Conservation (phyloP, 495 filamentous ascomycete genomes). For the Jackrogersella minutella region DNA sequence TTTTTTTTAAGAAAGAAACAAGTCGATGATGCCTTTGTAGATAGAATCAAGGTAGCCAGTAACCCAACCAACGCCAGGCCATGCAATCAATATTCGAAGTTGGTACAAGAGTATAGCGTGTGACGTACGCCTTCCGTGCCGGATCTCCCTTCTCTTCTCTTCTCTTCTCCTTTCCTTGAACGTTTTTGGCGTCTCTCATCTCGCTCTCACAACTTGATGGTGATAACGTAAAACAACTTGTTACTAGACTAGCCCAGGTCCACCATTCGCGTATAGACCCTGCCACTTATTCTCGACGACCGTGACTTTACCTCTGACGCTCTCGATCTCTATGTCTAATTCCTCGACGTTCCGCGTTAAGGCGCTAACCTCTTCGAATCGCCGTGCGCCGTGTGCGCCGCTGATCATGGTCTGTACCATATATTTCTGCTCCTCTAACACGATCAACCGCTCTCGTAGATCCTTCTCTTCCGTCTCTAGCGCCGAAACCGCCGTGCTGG, state of each 20-base stretch:
- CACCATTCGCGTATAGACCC: slow-evolving; percentile 53
- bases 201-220: not conserved
- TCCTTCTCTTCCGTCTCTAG: slow-evolving; percentile 89
- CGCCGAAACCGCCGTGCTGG: slow-evolving; percentile 70
- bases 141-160: not conserved
- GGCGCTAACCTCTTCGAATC: slow-evolving; percentile 88
- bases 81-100: slow-evolving; percentile 35
- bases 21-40: slow-evolving; percentile 1
- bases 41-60: slow-evolving; percentile 13
- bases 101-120: not conserved
- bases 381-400: slow-evolving; percentile 78
- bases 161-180: not conserved
- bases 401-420: slow-evolving; percentile 89
- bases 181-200: not conserved
- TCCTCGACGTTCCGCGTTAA: slow-evolving; percentile 85
- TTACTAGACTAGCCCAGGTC: slow-evolving; percentile 19
- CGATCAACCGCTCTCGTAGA: slow-evolving; percentile 80
- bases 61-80: slow-evolving; percentile 43
- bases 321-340: slow-evolving; percentile 81
- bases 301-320: slow-evolving; percentile 61
- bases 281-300: slow-evolving; percentile 63
- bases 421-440: slow-evolving; percentile 94
- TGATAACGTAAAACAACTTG: not conserved
- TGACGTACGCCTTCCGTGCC: not conserved
- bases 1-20: not conserved